A percentile compares a stretch with the other conserved stretches of the same genome.
phyloP scores from a whole-genome alignment of 305 asterid genomes.

The Fraxinus dipetala region DNA sequence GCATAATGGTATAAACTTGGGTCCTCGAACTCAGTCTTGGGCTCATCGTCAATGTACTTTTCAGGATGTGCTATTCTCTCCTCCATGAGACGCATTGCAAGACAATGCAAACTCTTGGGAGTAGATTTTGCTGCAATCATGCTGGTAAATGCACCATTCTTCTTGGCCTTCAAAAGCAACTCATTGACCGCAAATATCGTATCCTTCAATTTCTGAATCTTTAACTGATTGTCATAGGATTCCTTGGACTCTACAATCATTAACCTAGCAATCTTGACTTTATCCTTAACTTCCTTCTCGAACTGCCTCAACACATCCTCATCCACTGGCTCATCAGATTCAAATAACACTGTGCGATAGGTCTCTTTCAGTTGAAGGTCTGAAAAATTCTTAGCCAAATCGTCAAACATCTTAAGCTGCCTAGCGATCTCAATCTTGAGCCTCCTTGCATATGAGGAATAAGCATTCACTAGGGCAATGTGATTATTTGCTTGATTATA shows the following conservation, averaged over 20 bases:
- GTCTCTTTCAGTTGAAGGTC: constrained; percentile 53
- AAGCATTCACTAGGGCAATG: constrained; percentile 61
- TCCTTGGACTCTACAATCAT: constrained; percentile 67
- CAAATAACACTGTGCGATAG: constrained; percentile 50
- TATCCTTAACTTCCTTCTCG: constrained; percentile 78
- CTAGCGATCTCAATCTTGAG: constrained; percentile 62
- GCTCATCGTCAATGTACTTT: constrained; percentile 52
- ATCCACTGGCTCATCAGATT: constrained; percentile 57
- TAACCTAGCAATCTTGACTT: constrained; percentile 57
- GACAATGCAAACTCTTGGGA: constrained; percentile 80
- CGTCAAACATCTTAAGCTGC: constrained; percentile 69
- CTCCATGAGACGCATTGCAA: constrained; percentile 73
- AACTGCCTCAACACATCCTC: constrained; percentile 72
- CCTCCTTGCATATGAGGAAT: constrained; percentile 65
- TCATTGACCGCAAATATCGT: constrained; percentile 70
- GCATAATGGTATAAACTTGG: constrained; percentile 68
- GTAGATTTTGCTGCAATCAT: constrained; percentile 66
- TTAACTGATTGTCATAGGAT: constrained; percentile 66
- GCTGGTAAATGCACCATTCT: constrained; percentile 67
- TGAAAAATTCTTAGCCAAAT: constrained; percentile 46
- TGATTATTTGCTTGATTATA: constrained; percentile 64
- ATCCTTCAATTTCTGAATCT: constrained; percentile 72
- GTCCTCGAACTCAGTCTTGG: constrained; percentile 59
- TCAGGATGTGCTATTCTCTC: constrained; percentile 74
- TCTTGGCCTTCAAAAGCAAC: constrained; percentile 68